These are phyloP conservation scores for Antrodiella citrinella DNA, from an alignment of 768 basidiomycete genomes.

Conservation along the genomic window DNA sequence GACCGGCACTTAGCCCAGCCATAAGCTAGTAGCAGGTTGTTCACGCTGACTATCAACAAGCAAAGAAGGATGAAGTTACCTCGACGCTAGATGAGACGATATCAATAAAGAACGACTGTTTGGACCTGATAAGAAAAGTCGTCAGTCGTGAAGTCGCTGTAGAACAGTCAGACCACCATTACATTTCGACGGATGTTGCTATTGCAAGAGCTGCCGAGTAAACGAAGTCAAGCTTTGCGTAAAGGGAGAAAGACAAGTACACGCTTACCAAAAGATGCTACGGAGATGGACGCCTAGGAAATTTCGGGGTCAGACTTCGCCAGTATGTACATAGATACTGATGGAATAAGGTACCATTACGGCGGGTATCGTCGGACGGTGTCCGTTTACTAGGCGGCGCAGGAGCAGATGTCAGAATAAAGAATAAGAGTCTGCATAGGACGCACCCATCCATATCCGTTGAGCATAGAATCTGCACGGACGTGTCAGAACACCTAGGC, in stretches of 20 bases:
- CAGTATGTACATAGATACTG: too few species aligned
- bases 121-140: not conserved
- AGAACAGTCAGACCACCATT: too few species aligned
- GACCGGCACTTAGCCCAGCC: constrained; percentile 9
- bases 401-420: not conserved
- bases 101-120: not conserved
- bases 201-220: not conserved
- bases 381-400: not conserved
- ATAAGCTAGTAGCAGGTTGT: constrained; percentile 3
- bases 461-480: not conserved
- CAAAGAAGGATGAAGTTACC: not conserved
- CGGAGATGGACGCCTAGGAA: not conserved
- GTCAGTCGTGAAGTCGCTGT: too few species aligned
- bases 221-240: too few species aligned
- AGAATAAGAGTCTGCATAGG: not conserved
- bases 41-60: not conserved
- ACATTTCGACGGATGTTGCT: too few species aligned
- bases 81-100: not conserved
- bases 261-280: not conserved
- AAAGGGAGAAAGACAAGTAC: too few species aligned
- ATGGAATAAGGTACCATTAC: too few species aligned
- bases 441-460: not conserved
- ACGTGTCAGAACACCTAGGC: too few species aligned
- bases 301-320: too few species aligned
- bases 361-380: not conserved